Base-by-base conservation (phyloP, 2,329 filamentous ascomycete genomes). In the Arthroderma sp. region DNA sequence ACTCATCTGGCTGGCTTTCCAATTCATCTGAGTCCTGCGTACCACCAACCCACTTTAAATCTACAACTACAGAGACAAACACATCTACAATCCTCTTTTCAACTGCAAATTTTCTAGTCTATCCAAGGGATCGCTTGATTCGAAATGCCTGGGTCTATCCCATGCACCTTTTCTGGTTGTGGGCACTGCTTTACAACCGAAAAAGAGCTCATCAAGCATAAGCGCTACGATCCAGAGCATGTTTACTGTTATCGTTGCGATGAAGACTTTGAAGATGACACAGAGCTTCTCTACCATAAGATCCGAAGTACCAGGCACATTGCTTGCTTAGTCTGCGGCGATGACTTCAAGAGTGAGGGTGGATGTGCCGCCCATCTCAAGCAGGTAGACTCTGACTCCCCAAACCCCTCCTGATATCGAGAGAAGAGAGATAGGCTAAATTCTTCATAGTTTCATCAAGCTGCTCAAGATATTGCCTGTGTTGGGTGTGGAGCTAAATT, bases 321-420 rank as follows among this genome's bases (percentile, higher is more conserved):
- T 38, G 68, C 67, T 42, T 80, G 77, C 55, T 70, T 73, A 8
- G 63, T 76, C 36, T 80, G 77, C 43, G 72, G 70, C 8, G 55
- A 67, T 6, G 74, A 78, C 36, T 78, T 77, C 58, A 68, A 69
- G 48, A 74, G 67, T 29, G 61, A 67, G 2, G 65, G 64, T 22
- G 76, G 74, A 1, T 62, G 72, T 7, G 67, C 71, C 43, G 53
- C 53, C 15, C 77, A 80, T 50, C 65, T 76, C n/a, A 61, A 65
- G 44, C 56, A 65, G 50, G 74, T 77, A 54, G 54, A 5, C 36
- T 15, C 29, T 32, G 6, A 28, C 29, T 22, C 11, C 15, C 11
- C 10, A 10, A 7, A 40, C 3, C 6, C 37, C 15, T 38, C n/a
- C 28, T 44, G 10, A 36, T 40, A 22, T 33, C 2, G 11, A 38